Base-by-base conservation (phyloP, 2,329 filamentous ascomycete genomes). In the Colletotrichum endophyticum region DNA sequence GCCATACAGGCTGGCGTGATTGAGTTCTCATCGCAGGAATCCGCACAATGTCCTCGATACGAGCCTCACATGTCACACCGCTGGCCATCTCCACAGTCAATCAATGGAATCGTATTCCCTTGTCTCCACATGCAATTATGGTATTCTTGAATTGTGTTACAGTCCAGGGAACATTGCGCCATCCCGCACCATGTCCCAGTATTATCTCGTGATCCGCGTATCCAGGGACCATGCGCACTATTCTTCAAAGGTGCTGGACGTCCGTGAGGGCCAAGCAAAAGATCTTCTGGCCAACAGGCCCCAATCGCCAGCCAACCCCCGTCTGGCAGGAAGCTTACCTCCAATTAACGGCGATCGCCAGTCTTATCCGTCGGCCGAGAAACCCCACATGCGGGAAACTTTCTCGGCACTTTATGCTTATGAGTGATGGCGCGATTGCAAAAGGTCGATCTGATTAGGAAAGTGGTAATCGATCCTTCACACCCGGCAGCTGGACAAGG, bases 391-490 rank as follows among this genome's bases (percentile, higher is more conserved):
- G 15, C 30, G 44, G 22, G 27, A 53, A 61, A 53, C 22, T 36
- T 32, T 36, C 59, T 30, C 73, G 64, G 70, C 64, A 69, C 19
- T 32, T 76, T 66, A 34, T 66, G 64, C 57, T 73, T 30, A 61
- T 64, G 44, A 70, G 27, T 39, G 30, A 66, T 66, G 30, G 73
- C 15, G 64, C 49, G 30, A 68, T 66, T 25, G 16, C 59, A 27
- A 59, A 68, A 70, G 34, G 44, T 28, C 13, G 49, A 36, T 61
- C 66, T 16, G 34, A 66, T 49, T 13, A 76, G 73, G 73, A 73
- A 76, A 66, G 73, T 76, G 70, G 73, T 76, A 73, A 59, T 56
- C 49, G 11, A 30, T 57, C 59, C 59, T 15, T 62, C 34, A 44
- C 30, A 34, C n/a, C 36, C 36, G 22, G 49, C 66, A 32, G 56